Percentiles rank a stretch among this genome's conserved stretches.
phyloP scores from a whole-genome alignment of 176 grass and related monocot species.

The Eragrostis nindensis region DNA sequence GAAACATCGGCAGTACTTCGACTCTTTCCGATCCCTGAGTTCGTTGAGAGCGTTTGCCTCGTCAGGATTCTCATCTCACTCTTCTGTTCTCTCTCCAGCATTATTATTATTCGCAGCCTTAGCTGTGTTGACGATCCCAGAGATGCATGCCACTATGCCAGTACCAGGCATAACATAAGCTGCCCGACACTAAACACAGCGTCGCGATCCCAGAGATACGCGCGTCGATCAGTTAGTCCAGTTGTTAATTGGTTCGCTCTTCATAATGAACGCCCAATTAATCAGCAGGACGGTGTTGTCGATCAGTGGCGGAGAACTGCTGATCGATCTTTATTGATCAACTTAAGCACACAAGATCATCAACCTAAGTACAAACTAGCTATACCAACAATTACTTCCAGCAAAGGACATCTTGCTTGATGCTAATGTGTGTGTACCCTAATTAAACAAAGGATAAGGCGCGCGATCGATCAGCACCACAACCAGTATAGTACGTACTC shows the following conservation, averaged over 20 bases:
- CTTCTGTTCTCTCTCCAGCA: not conserved
- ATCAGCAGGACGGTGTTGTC: not conserved
- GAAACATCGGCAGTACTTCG: too few relatives aligned
- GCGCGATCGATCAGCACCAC: not conserved
- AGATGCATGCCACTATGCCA: not conserved
- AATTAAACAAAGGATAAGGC: not conserved
- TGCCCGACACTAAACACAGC: slow-evolving; percentile 33
- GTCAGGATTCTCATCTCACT: not conserved
- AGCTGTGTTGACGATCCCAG: slow-evolving; percentile 42
- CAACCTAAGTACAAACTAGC: not conserved
- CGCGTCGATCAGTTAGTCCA: not conserved
- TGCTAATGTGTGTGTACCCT: not conserved
- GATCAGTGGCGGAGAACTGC: not conserved
- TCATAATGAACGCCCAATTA: not conserved
- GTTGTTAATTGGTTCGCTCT: not conserved
- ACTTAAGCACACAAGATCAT: not conserved
- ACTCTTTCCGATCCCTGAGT: too few relatives aligned
- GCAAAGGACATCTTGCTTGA: not conserved
- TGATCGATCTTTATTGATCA: not conserved
- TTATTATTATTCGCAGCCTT: slow-evolving; percentile 16
- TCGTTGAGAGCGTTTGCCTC: not conserved
- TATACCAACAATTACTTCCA: not conserved
- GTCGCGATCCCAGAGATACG: slow-evolving; percentile 36
- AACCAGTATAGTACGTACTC: too few relatives aligned
- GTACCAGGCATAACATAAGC: slow-evolving; percentile 1